These are phyloP conservation scores for Mycena citricolor DNA, from an alignment of 1,284 basidiomycete species.

Conservation along the genomic window DNA sequence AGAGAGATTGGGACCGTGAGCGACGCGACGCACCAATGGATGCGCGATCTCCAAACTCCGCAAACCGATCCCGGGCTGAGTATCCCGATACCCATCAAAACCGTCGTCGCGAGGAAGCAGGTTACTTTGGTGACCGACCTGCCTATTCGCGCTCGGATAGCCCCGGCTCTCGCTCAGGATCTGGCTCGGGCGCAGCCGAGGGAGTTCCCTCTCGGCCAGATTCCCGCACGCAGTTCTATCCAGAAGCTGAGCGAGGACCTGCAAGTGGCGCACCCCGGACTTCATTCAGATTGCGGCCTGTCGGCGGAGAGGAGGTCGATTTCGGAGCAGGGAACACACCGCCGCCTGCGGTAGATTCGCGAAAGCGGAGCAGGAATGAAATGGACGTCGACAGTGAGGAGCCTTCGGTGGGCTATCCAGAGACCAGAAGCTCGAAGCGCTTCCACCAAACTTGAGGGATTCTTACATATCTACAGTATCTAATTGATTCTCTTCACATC, in stretches of 20 bases:
- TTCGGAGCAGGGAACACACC: too few relatives aligned
- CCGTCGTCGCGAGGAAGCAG: constrained; percentile 45
- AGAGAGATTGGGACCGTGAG: constrained; percentile 27
- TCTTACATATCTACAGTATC: too few relatives aligned
- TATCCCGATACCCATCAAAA: constrained; percentile 35
- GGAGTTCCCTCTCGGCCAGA: constrained; percentile 45
- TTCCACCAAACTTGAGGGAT: constrained; percentile 13
- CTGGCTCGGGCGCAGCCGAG: constrained; percentile 44
- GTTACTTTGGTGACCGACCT: constrained; percentile 44
- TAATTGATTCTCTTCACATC: constrained; percentile 1
- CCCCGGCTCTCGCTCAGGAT: constrained; percentile 48
- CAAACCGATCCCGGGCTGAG: constrained; percentile 31
- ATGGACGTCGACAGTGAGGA: constrained; percentile 50
- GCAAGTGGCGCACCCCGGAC: not conserved
- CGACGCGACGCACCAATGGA: constrained; percentile 44
- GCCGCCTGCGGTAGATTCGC: constrained; percentile 33
- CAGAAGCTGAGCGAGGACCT: constrained; percentile 50
- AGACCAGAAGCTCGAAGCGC: constrained; percentile 16
- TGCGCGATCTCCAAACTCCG: constrained; percentile 51
- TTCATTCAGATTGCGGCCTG: constrained; percentile 1
- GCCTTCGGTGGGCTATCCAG: constrained; percentile 27
- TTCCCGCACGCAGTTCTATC: constrained; percentile 46
- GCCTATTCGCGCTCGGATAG: constrained; percentile 53
- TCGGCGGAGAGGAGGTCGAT: not conserved
- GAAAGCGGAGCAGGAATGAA: constrained; percentile 58